Evolutionary conservation across 805 yeast genomes (phyloP), one percentile per base, ranked within the genome.

Genomic region (Zygotorulaspora florentina): DNA sequence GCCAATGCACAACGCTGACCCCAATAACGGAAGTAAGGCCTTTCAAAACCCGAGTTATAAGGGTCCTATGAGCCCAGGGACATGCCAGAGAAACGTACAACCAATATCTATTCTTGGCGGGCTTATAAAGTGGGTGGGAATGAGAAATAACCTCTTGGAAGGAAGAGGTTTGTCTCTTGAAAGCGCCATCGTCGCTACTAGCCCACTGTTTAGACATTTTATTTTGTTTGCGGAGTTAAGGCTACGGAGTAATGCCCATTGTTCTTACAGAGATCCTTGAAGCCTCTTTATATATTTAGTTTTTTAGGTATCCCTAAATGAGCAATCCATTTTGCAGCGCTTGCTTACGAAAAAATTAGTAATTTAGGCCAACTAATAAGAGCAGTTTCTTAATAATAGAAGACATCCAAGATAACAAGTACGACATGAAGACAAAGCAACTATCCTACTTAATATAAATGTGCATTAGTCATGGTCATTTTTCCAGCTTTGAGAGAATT

Each of bases 41-140:
- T 69, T 89, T 88, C 51, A 91, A 70, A 10, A 75, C 66, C 43
- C 96, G 70, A 2, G 83, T 74, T 43, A 88, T 83, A 47, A 90
- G 71, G 0, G 90, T 80, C 51, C 98, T 75, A 61, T 87, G 95
- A 1, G 97, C 97, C 79, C 97, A 91, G 3, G 99, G 98, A 67
- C 99, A 91, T 1, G 96, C 96, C 40, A 75, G 72, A 0, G 93
- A 84, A 9, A 88, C 95, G 57, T 85, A 90, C 45, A 89, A 74
- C 67, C 90, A 96, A 62, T 91, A 91, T 58, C 99, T 76, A 47
- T 79, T 79, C 38, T 76, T 73, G 59, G 88, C 96, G 3, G 96
- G 87, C 13, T 80, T 71, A 62, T 80, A 87, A 49, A 73, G 65
- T 11, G 87, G 76, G 12, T 81, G 86, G 1, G 79, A 72, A 23